phyloP scores from a whole-genome alignment of 169 alveolate species.

The Plasmodium sp. region DNA sequence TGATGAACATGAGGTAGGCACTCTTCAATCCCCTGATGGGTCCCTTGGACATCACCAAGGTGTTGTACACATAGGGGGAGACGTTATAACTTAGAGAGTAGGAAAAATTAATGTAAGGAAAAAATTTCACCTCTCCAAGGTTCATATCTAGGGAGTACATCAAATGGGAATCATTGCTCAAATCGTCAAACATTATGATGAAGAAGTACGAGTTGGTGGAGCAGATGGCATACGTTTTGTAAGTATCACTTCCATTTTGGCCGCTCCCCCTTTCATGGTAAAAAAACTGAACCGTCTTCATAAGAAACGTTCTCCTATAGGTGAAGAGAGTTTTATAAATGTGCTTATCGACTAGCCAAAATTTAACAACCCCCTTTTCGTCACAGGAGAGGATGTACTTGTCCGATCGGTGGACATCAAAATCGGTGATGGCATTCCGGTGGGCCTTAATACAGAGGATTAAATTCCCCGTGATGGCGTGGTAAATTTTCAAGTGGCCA shows the following conservation, averaged over 20 bases:
- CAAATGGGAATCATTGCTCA: conserved; percentile 24
- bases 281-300: conserved; percentile 55
- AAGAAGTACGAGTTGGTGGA: conserved; percentile 51
- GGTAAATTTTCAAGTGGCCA: conserved; percentile 64
- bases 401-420: conserved; percentile 67
- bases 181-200: conserved; percentile 49
- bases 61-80: conserved; percentile 25
- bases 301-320: conserved; percentile 36
- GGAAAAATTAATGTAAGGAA: conserved; percentile 32
- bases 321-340: conserved; percentile 24
- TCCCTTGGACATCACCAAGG: conserved; percentile 34
- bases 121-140: conserved; percentile 1
- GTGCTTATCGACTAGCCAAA: conserved; percentile 32
- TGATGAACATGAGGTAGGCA: conserved; percentile 52
- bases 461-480: conserved; percentile 45
- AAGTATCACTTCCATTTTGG: background rate
- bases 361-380: conserved; percentile 56
- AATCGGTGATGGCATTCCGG: conserved; percentile 27
- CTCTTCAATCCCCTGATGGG: conserved; percentile 60
- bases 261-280: background rate
- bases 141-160: background rate
- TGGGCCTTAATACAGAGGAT: conserved; percentile 35
- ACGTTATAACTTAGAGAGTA: conserved; percentile 48
- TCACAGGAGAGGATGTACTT: conserved; percentile 63
- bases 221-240: conserved; percentile 67